Percentiles rank a stretch among this genome's conserved stretches.
phyloP scores from a whole-genome alignment of 2,329 filamentous ascomycete species.

The Alternaria sp. region DNA sequence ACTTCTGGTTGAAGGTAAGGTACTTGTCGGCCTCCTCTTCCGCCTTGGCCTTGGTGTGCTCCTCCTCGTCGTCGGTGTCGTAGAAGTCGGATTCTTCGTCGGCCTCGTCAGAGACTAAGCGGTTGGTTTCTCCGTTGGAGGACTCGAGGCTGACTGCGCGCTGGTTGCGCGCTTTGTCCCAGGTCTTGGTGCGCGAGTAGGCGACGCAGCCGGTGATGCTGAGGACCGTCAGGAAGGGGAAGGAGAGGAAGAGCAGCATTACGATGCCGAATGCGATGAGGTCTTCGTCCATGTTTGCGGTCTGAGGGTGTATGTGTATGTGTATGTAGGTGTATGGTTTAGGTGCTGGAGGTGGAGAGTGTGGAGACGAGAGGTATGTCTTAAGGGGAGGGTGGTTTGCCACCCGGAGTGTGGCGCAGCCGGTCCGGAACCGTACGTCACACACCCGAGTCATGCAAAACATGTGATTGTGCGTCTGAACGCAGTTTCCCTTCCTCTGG shows the following conservation, averaged over 20 bases:
- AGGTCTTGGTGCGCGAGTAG: conserved; percentile 40
- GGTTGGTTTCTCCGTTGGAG: conserved; percentile 19
- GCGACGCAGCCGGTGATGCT: conserved; percentile 32
- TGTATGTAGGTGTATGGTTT: background rate
- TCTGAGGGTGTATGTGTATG: background rate
- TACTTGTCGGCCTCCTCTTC: conserved; percentile 36
- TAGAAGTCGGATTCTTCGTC: conserved; percentile 34
- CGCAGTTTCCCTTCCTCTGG: background rate
- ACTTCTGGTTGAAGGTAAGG: conserved; percentile 40
- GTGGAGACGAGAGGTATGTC: background rate
- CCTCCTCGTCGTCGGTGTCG: conserved; percentile 41
- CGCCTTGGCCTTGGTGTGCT: conserved; percentile 35
- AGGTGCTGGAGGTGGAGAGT: background rate
- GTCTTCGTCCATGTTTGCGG: conserved; percentile 35
- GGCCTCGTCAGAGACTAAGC: conserved; percentile 13
- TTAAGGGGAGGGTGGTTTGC: conserved; percentile 4
- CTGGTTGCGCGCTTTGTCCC: conserved; percentile 39
- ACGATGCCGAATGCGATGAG: conserved; percentile 32
- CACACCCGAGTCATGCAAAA: background rate
- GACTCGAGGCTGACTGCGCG: conserved; percentile 30
- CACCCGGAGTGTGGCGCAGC: conserved; percentile 14
- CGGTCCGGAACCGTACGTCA: background rate
- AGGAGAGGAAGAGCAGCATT: conserved; percentile 32
- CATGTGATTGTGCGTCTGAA: background rate
- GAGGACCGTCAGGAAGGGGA: conserved; percentile 31